phyloP scores from a whole-genome alignment of 2,329 filamentous ascomycete genomes.

The Dactylonectria macrodidyma region DNA sequence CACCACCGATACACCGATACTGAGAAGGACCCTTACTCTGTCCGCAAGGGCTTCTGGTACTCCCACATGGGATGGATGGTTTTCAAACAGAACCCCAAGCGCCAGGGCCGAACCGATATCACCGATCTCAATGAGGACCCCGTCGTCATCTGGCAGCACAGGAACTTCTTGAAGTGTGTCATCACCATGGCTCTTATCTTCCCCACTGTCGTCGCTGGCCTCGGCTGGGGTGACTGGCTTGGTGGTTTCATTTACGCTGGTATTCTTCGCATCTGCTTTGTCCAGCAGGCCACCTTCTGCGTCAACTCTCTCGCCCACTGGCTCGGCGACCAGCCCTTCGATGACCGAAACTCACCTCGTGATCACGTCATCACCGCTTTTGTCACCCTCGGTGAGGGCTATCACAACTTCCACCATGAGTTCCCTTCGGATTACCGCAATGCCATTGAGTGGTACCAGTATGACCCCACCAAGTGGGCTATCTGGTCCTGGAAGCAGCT shows the following conservation, averaged over 20 bases:
- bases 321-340: constrained; percentile 93
- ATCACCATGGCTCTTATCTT: constrained; percentile 83
- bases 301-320: constrained; percentile 93
- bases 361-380: constrained; percentile 90
- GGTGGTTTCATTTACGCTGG: constrained; percentile 90
- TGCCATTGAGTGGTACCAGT: constrained; percentile 91
- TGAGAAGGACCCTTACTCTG: constrained; percentile 92
- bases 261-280: constrained; percentile 89
- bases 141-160: constrained; percentile 90
- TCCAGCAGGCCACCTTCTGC: constrained; percentile 94
- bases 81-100: constrained; percentile 93
- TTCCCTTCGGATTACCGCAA: constrained; percentile 96
- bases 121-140: constrained; percentile 89
- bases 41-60: constrained; percentile 89
- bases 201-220: constrained; percentile 81
- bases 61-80: constrained; percentile 89
- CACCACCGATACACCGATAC: constrained; percentile 95
- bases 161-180: constrained; percentile 86
- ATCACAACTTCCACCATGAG: constrained; percentile 97
- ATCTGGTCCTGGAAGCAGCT: constrained; percentile 90
- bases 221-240: constrained; percentile 85
- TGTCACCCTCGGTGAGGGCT: constrained; percentile 88
- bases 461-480: constrained; percentile 92
- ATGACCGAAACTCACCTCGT: constrained; percentile 91
- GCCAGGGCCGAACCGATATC: constrained; percentile 89